Evolutionary conservation across 768 basidiomycete genomes (phyloP), one percentile per base, ranked within the genome.

Genomic region (Thelephora ganbajun): DNA sequence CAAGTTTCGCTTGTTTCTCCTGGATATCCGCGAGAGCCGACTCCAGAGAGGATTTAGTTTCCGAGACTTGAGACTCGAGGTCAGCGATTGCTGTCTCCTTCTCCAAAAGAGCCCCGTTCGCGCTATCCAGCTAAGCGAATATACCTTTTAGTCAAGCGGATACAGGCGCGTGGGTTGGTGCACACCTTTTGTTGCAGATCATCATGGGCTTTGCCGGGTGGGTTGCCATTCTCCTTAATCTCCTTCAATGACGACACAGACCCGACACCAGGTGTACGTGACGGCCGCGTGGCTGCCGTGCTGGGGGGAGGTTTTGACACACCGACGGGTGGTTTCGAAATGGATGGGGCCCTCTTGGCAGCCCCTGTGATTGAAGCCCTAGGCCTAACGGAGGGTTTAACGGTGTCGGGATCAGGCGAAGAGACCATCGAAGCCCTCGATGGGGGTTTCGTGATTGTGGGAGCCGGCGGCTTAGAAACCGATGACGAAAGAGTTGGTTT

Each of bases 211-310:
- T 74, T 76, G n/a, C 63, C 66, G 26, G 26, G 9, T 9, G 39
- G 11, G 7, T 41, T 41, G 7, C 22, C 39, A 53, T 79, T 78
- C 51, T 79, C 80, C 51, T 72, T 76, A 14, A 80, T 66, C 55
- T 86, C 86, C 50, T 70, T 73, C 50, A 87, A 78, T 7, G 85
- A 85, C n/a, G 81, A 72, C 43, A 87, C 77, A 12, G 85, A 87
- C 20, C 69, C 65, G 35, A 74, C 56, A 23, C 73, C 61, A 14
- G 74, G 69, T 47, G 72, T 60, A 36, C 75, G 51, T 48, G 67
- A 73, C 7, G 67, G 54, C 23, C 66, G 56, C 45, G 63, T 53
- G 39, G 64, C 55, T 13, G 68, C 51, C 22, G 68, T 57, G 48
- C 66, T 54, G 26, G 67, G 67, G 1, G 67, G 66, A 57, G 6